Conservation (phyloP, 495 filamentous ascomycete genomes). For the Barbatosphaeria neglecta region DNA sequence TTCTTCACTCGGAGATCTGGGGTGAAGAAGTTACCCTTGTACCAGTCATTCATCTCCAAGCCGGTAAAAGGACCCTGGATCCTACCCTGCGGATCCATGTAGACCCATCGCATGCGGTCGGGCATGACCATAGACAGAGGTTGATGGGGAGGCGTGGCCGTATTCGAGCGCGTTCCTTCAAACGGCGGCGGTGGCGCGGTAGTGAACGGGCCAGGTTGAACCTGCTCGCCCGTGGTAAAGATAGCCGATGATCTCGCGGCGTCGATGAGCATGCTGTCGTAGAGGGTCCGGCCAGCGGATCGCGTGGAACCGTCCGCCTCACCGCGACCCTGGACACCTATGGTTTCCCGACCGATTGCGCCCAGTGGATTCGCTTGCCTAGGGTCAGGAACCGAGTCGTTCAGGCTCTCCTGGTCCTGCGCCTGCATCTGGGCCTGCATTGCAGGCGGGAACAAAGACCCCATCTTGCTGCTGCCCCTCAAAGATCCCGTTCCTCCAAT, state of each 20-base stretch:
- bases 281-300: conserved; percentile 36
- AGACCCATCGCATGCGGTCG: conserved; percentile 96
- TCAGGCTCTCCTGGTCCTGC: conserved; percentile 43
- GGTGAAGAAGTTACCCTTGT: conserved; percentile 95
- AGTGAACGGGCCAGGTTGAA: conserved; percentile 15
- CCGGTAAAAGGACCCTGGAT: conserved; percentile 92
- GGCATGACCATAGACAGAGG: conserved; percentile 97
- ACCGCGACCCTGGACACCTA: conserved; percentile 29
- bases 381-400: conserved; percentile 39
- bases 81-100: conserved; percentile 83
- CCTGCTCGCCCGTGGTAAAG: conserved; percentile 21
- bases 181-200: conserved; percentile 22
- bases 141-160: conserved; percentile 29
- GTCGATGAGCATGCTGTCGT: conserved; percentile 43
- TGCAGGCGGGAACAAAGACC: conserved; percentile 71
- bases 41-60: conserved; percentile 99
- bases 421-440: conserved; percentile 83
- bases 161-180: conserved; percentile 1
- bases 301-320: conserved; percentile 56
- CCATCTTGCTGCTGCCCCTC: conserved; percentile 70
- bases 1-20: conserved; percentile 90
- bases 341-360: conserved; percentile 41
- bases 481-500: conserved; percentile 44
- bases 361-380: conserved; percentile 40
- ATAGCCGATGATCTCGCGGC: conserved; percentile 13